These are phyloP conservation scores for Wickerhamomyces sp. DNA, from an alignment of 1,139 yeast species.

Conservation along the genomic window DNA sequence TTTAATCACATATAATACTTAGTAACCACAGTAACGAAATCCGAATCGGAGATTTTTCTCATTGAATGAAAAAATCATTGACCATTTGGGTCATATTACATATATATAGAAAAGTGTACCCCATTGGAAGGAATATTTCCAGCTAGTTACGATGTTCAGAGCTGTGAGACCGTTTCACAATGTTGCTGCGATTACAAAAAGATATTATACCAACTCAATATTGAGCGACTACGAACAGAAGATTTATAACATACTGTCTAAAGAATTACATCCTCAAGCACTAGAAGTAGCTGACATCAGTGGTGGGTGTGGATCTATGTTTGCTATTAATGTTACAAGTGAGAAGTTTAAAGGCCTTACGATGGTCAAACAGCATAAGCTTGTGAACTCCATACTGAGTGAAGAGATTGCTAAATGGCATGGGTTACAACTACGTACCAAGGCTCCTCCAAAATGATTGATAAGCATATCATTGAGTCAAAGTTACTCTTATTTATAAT, in stretches of 20 bases:
- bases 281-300: constrained; percentile 76
- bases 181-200: not conserved
- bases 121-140: no score
- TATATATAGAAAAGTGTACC: no score
- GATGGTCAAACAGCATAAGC: constrained; percentile 86
- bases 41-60: no score
- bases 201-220: constrained; percentile 16
- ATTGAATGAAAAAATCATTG: no score
- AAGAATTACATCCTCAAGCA: constrained; percentile 52
- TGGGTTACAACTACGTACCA: constrained; percentile 83
- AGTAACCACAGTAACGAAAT: no score
- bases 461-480: not conserved
- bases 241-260: constrained; percentile 51
- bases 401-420: constrained; percentile 94
- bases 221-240: constrained; percentile 65
- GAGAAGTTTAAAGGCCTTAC: constrained; percentile 70
- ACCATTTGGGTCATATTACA: no score
- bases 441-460: constrained; percentile 33
- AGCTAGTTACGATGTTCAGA: constrained; percentile 2
- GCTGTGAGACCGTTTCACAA: constrained; percentile 3
- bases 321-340: constrained; percentile 77
- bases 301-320: constrained; percentile 99
- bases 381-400: constrained; percentile 76
- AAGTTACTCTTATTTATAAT: not conserved
- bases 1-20: no score